Conservation (phyloP, 805 yeast genomes). For the Candida caryicola region DNA sequence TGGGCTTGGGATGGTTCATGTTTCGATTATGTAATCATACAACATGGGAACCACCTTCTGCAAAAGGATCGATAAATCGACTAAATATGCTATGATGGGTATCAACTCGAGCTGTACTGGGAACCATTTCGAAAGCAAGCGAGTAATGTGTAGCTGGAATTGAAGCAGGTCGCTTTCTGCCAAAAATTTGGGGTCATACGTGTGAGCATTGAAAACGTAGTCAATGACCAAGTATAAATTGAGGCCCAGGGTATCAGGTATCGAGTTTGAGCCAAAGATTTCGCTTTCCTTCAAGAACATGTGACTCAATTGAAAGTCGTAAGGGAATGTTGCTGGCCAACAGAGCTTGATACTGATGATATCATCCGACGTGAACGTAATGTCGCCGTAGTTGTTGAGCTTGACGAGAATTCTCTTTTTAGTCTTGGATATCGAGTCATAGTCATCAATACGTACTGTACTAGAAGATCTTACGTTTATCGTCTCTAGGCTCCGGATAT, state of each 20-base stretch:
- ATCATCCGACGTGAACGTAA: conserved; percentile 24
- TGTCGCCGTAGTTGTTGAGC: conserved; percentile 33
- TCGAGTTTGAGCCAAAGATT: neutral
- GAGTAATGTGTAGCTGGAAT: conserved; percentile 26
- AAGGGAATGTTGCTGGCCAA: conserved; percentile 37
- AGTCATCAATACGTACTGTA: conserved; percentile 1
- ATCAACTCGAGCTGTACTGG: conserved; percentile 36
- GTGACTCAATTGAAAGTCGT: conserved; percentile 22
- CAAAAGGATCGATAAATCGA: conserved; percentile 16
- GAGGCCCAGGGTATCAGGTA: neutral
- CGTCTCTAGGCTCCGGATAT: conserved; percentile 19
- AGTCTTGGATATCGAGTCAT: conserved; percentile 9
- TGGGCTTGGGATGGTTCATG: too few relatives aligned
- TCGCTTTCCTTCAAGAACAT: conserved; percentile 18
- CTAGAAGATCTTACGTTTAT: conserved; percentile 1
- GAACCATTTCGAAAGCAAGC: conserved; percentile 22
- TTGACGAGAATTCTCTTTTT: conserved; percentile 22
- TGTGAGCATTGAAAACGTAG: conserved; percentile 20
- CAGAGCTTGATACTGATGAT: conserved; percentile 29
- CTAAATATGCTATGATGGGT: conserved; percentile 24
- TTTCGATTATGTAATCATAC: conserved; percentile 3
- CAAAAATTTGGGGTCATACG: conserved; percentile 12
- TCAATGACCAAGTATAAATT: conserved; percentile 20
- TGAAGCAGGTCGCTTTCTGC: conserved; percentile 11
- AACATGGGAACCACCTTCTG: conserved; percentile 7